Evolutionary conservation across 2,329 filamentous ascomycete species (phyloP).

Genomic region (Phialocephala subalpina): DNA sequence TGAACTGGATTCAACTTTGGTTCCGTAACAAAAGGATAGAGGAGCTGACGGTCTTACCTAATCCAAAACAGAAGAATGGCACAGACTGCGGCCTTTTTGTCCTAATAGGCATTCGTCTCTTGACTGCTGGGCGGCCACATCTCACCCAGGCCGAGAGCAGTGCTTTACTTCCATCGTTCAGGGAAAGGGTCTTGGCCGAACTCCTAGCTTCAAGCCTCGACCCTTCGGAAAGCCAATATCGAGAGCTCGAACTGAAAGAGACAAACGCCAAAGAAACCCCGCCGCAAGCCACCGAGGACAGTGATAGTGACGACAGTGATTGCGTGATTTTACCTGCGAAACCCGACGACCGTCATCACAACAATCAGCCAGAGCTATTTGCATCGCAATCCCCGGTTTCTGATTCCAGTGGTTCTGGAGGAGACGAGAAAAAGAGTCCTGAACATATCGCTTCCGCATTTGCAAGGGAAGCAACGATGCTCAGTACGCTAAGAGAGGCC

Average conservation of each 20-base stretch:
- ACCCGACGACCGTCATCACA: slow-evolving; percentile 5
- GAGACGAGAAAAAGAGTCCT: slow-evolving; percentile 18
- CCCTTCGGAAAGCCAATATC: slow-evolving; percentile 20
- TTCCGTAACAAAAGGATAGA: slow-evolving; percentile 8
- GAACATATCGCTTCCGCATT: slow-evolving; percentile 21
- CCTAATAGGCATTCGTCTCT: slow-evolving; percentile 26
- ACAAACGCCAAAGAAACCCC: slow-evolving; percentile 10
- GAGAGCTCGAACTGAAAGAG: slow-evolving; percentile 22
- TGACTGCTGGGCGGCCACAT: slow-evolving; percentile 20
- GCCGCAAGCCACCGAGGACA: slow-evolving; percentile 3
- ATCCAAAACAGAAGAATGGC: slow-evolving; percentile 22
- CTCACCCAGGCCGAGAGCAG: slow-evolving; percentile 24
- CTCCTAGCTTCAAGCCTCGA: slow-evolving; percentile 28
- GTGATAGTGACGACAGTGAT: background rate
- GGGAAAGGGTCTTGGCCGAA: slow-evolving; percentile 28
- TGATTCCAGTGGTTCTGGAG: background rate
- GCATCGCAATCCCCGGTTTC: background rate
- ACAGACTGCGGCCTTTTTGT: slow-evolving; percentile 27
- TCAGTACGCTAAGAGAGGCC: slow-evolving; percentile 25
- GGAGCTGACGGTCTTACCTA: background rate
- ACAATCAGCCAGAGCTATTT: slow-evolving; percentile 7
- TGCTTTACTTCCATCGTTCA: slow-evolving; percentile 24
- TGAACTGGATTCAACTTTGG: slow-evolving; percentile 17
- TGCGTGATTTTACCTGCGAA: background rate
- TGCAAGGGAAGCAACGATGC: slow-evolving; percentile 22